Percentiles rank a stretch among this genome's conserved stretches.
Evolutionary conservation across 345 rosid genomes (phyloP).

Genomic region (Gossypium anomalum): DNA sequence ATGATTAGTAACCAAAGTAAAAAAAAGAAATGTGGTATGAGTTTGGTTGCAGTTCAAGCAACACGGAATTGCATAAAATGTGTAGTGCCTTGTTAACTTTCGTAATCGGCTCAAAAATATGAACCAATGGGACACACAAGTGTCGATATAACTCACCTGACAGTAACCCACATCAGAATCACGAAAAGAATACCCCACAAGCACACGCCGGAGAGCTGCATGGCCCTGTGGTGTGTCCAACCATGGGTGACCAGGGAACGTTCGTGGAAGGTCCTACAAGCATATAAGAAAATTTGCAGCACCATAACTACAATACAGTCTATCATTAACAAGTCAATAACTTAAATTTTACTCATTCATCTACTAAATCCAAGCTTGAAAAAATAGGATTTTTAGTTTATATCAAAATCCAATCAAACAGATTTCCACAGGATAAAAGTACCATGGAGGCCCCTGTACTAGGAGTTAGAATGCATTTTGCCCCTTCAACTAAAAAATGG

Average conservation of each 20-base stretch:
- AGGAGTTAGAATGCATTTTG: too few relatives aligned
- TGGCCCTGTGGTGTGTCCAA: slow-evolving; percentile 98
- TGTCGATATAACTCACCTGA: too few relatives aligned
- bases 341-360: background rate
- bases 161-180: slow-evolving; percentile 81
- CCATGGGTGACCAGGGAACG: slow-evolving; percentile 50
- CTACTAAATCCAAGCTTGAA: background rate
- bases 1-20: background rate
- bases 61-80: background rate
- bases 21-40: background rate
- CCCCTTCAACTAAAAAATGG: too few relatives aligned
- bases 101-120: background rate
- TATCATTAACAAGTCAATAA: background rate
- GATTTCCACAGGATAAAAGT: background rate
- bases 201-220: slow-evolving; percentile 85
- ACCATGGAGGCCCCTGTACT: too few relatives aligned
- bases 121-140: background rate
- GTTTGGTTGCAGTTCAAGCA: background rate
- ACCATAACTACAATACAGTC: background rate
- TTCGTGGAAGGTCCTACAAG: too few relatives aligned
- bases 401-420: background rate
- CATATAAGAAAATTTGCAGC: background rate
- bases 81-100: background rate
- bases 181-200: slow-evolving; percentile 95
- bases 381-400: background rate